Evolutionary conservation across 768 basidiomycete species (phyloP).

Genomic region (Psilocybe cyanescens): DNA sequence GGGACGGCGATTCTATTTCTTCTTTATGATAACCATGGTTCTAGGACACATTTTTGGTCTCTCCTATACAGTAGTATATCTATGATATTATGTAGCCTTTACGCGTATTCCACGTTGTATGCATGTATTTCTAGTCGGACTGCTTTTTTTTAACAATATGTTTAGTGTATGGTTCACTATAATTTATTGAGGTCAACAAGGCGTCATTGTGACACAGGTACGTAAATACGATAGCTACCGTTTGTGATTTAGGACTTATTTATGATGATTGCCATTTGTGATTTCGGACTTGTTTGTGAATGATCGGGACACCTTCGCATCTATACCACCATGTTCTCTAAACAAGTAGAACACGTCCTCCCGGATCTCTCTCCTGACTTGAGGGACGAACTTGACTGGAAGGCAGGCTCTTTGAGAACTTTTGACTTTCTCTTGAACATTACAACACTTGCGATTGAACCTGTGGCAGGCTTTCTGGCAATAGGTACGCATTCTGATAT

Average conservation of each 20-base stretch:
- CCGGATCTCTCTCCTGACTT: conserved; percentile 62
- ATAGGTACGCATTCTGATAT: conserved; percentile 42
- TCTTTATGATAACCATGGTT: neutral
- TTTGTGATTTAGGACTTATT: neutral
- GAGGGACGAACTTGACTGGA: conserved; percentile 62
- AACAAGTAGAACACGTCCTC: conserved; percentile 37
- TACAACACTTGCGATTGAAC: conserved; percentile 59
- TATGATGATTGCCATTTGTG: neutral
- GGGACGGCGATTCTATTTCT: neutral
- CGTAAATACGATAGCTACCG: no score
- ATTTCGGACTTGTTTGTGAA: neutral
- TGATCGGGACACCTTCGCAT: conserved; percentile 3
- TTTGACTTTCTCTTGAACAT: conserved; percentile 56
- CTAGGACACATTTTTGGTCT: neutral
- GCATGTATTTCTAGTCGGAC: conserved; percentile 34
- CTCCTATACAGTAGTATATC: conserved; percentile 12
- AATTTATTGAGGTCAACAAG: no score
- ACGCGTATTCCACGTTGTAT: conserved; percentile 24
- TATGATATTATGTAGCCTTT: conserved; percentile 26
- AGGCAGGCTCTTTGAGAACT: conserved; percentile 48
- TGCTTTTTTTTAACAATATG: neutral
- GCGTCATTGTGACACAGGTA: no score
- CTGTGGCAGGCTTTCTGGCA: conserved; percentile 63
- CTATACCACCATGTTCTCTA: conserved; percentile 41
- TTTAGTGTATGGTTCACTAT: neutral